These are phyloP conservation scores for Magnusiomyces tetraspermus DNA, from an alignment of 1,139 yeast genomes.

Conservation along the genomic window DNA sequence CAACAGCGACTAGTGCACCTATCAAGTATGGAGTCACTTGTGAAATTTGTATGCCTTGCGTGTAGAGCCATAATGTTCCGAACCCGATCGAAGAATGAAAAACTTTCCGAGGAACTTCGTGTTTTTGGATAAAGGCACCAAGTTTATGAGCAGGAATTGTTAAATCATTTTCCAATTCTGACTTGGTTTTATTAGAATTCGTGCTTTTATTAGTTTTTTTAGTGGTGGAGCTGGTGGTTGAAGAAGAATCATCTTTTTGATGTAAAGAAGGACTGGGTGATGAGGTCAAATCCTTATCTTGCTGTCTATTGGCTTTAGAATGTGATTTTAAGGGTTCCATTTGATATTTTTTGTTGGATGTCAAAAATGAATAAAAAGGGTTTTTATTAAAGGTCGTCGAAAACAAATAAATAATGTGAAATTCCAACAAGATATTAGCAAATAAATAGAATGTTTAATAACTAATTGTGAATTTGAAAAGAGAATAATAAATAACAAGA, in stretches of 20 bases:
- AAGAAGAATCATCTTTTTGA: neutral
- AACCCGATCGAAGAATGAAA: conserved; percentile 86
- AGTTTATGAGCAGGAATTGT: conserved; percentile 29
- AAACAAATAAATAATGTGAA: no score
- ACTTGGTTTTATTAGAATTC: neutral
- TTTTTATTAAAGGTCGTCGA: no score
- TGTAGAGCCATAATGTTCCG: conserved; percentile 62
- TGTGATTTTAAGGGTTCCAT: neutral
- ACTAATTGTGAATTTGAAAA: no score
- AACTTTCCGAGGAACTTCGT: conserved; percentile 79
- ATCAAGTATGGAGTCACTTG: conserved; percentile 48
- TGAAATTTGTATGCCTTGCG: conserved; percentile 46
- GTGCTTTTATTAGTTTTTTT: no score
- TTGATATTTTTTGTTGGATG: neutral
- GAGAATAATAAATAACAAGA: no score
- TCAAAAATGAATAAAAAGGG: no score
- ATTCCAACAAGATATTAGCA: no score
- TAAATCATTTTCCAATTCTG: neutral
- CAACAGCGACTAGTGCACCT: conserved; percentile 45
- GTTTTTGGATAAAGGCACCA: conserved; percentile 52
- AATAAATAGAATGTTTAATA: no score
- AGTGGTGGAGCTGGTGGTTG: neutral
- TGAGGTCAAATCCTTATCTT: neutral
- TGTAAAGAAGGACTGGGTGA: neutral
- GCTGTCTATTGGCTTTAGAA: neutral